Percentiles rank a stretch among this genome's conserved stretches.
Evolutionary conservation across 2,329 filamentous ascomycete genomes (phyloP).

Genomic region (Escovopsis sp.): DNA sequence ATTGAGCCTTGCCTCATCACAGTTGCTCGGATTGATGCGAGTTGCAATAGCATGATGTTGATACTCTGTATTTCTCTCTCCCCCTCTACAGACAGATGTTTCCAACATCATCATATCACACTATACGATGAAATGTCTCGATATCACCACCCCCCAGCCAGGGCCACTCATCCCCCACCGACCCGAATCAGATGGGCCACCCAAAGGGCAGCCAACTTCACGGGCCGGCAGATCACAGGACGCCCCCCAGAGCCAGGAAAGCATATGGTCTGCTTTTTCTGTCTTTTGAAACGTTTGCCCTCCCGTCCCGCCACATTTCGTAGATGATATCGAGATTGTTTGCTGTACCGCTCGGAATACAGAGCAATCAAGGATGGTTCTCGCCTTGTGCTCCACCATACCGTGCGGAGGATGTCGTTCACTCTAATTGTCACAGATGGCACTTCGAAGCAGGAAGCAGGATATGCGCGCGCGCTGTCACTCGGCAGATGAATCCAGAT

Average conservation of each 20-base stretch:
- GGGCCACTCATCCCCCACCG: constrained; percentile 15
- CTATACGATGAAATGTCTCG: constrained; percentile 23
- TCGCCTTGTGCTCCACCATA: constrained; percentile 66
- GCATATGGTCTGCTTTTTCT: constrained; percentile 27
- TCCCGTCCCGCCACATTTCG: constrained; percentile 18
- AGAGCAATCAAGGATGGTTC: constrained; percentile 59
- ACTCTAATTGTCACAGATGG: not conserved
- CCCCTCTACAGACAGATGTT: too few species aligned
- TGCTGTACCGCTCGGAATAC: constrained; percentile 61
- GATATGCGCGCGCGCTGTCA: too few species aligned
- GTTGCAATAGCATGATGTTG: too few species aligned
- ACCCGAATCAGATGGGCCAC: not conserved
- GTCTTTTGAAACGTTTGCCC: constrained; percentile 11
- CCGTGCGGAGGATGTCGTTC: constrained; percentile 39
- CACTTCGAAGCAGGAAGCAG: too few species aligned
- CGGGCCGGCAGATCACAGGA: constrained; percentile 23
- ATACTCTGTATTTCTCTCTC: too few species aligned
- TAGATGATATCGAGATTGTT: constrained; percentile 17
- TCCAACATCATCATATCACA: too few species aligned
- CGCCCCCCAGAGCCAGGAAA: constrained; percentile 19
- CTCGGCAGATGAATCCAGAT: too few species aligned
- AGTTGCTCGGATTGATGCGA: too few species aligned
- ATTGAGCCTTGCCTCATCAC: too few species aligned
- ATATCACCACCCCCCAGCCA: constrained; percentile 23
- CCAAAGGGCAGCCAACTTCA: constrained; percentile 3